Base-by-base conservation (phyloP, 2,329 filamentous ascomycete species). In the Volutella citrinella region DNA sequence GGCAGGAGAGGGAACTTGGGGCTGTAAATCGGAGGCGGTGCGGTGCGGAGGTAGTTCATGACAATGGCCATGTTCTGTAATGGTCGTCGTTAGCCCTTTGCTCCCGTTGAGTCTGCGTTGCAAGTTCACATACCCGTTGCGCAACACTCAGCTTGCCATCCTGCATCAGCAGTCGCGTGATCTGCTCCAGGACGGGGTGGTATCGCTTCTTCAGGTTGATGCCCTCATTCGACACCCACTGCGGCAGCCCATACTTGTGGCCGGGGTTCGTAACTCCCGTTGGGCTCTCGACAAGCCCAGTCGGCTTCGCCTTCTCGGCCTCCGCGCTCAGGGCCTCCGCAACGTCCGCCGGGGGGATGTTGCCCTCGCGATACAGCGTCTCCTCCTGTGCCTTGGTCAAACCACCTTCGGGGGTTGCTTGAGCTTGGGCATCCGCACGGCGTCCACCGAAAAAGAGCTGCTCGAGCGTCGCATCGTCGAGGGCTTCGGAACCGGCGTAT, bases 61-160 rank as follows among this genome's bases (percentile, higher is more conserved):
- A 95, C 83, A 54, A 80, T 72, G 40, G 82, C 76, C 82, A 96
- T 89, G 64, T 95, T 84, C 86, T 95, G 55, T n/a, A n/a, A n/a
- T n/a, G n/a, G n/a, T n/a, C n/a, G n/a, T n/a, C n/a, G n/a, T n/a
- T n/a, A n/a, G n/a, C n/a, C n/a, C n/a, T n/a, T n/a, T n/a, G n/a
- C n/a, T n/a, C n/a, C n/a, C n/a, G n/a, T n/a, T n/a, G n/a, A n/a
- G n/a, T n/a, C n/a, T n/a, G n/a, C n/a, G n/a, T n/a, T n/a, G 5
- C 13, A 10, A 7, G 27, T 8, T 16, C 7, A 58, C 78, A 39
- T 73, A 95, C 89, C 69, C 82, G 80, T 63, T 98, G 88, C n/a
- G 93, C 93, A 60, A 78, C 76, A 56, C 84, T 84, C 59, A 95
- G 78, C 70, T 96, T 94, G 51, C 93, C 93, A 63, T 97, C 78